Evolutionary conservation across 108 stramenopile genomes (phyloP).

Genomic region (Nannochloropsis oceanica): DNA sequence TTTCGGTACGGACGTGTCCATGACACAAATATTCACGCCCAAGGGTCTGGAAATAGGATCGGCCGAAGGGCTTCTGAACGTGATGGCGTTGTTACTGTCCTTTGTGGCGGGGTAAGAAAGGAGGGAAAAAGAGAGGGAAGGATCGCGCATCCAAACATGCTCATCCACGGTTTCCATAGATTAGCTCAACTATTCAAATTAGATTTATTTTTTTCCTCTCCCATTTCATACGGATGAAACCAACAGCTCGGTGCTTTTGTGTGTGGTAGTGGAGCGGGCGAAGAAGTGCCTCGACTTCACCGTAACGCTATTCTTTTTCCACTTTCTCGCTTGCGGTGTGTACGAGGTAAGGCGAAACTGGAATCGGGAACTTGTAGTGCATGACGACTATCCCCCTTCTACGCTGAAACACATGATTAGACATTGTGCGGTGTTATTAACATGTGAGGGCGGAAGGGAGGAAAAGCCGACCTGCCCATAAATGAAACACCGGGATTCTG

Average conservation of each 20-base stretch:
- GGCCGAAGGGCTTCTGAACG: conserved; percentile 1
- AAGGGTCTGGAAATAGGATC: neutral
- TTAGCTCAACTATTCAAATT: too few relatives aligned
- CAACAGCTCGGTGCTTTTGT: conserved; percentile 12
- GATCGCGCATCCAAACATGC: conserved; percentile 1
- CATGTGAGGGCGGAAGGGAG: too few relatives aligned
- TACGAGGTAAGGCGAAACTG: neutral
- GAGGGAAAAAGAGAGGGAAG: neutral
- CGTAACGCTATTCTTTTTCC: conserved; percentile 15
- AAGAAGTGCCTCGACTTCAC: conserved; percentile 35
- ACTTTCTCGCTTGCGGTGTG: neutral
- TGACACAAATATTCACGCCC: neutral
- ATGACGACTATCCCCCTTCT: too few relatives aligned
- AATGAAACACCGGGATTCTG: too few relatives aligned
- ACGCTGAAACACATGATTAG: too few relatives aligned
- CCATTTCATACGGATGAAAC: too few relatives aligned
- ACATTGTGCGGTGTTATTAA: too few relatives aligned
- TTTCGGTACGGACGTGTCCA: neutral
- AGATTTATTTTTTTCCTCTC: too few relatives aligned
- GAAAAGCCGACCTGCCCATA: too few relatives aligned
- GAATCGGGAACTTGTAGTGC: too few relatives aligned
- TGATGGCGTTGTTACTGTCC: neutral
- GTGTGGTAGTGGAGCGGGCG: conserved; percentile 26
- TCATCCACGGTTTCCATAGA: neutral
- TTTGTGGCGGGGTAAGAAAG: conserved; percentile 2